Percentiles rank a stretch among this genome's conserved stretches.
Evolutionary conservation across 208 protist genomes (phyloP).

Genomic region (Acanthamoeba quina): DNA sequence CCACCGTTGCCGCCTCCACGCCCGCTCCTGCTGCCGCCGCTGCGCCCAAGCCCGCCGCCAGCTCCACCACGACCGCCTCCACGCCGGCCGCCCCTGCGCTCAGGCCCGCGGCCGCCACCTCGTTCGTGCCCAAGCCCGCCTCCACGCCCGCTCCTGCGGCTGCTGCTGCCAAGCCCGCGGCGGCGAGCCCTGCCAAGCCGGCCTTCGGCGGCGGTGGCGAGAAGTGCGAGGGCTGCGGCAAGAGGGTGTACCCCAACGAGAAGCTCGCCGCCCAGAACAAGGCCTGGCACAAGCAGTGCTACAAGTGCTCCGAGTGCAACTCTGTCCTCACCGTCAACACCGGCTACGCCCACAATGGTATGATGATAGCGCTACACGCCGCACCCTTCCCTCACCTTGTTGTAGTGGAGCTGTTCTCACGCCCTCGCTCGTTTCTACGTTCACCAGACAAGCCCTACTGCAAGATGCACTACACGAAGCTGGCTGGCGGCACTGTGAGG

Average conservation of each 20-base stretch:
- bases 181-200: neutral
- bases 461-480: constrained; percentile 43
- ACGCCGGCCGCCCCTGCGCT: neutral
- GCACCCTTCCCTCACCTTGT: too few relatives aligned
- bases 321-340: constrained; percentile 36
- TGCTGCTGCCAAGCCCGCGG: neutral
- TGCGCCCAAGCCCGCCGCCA: neutral
- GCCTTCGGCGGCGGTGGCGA: constrained; percentile 22
- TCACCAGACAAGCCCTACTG: constrained; percentile 18
- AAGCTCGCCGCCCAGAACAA: constrained; percentile 35
- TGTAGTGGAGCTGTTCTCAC: too few relatives aligned
- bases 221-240: constrained; percentile 16
- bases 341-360: neutral
- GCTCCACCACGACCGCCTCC: neutral
- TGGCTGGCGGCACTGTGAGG: neutral
- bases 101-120: neutral
- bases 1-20: neutral
- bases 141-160: neutral
- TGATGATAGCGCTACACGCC: too few relatives aligned
- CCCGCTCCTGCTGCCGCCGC: neutral
- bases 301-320: constrained; percentile 21
- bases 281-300: constrained; percentile 28
- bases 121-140: neutral
- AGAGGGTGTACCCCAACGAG: constrained; percentile 15
- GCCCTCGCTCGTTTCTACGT: neutral